A percentile compares a stretch with the other conserved stretches of the same genome.
Evolutionary conservation across 805 yeast genomes (phyloP).

Genomic region (Brettanomyces naardenensis): DNA sequence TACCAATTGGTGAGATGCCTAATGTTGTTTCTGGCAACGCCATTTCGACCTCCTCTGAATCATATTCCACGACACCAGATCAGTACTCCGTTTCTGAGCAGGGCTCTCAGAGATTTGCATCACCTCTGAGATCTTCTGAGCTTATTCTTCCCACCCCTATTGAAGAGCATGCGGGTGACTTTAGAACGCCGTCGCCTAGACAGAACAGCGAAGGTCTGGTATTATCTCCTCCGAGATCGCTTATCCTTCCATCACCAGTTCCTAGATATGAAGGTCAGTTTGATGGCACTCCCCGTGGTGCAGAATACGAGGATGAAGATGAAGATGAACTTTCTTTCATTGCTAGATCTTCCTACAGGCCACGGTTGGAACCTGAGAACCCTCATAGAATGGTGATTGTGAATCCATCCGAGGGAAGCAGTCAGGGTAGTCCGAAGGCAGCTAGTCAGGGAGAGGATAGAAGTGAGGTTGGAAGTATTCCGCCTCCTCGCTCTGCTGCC

Average conservation of each 20-base stretch:
- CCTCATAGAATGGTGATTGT: constrained; percentile 18
- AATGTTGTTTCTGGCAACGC: too few relatives aligned
- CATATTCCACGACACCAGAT: too few relatives aligned
- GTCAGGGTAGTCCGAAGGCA: background rate
- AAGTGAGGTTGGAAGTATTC: background rate
- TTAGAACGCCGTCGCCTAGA: background rate
- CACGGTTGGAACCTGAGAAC: constrained; percentile 19
- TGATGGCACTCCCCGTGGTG: background rate
- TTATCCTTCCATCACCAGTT: background rate
- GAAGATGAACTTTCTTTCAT: constrained; percentile 2
- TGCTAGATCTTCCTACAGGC: constrained; percentile 23
- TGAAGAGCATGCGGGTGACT: background rate
- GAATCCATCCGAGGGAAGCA: constrained; percentile 12
- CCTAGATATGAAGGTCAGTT: background rate
- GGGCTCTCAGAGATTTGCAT: too few relatives aligned
- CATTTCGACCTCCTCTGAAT: too few relatives aligned
- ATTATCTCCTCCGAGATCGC: constrained; percentile 1
- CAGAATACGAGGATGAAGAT: background rate
- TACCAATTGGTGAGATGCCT: too few relatives aligned
- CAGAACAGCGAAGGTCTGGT: background rate
- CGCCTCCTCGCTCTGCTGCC: background rate
- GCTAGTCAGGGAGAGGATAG: too few relatives aligned
- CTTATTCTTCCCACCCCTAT: constrained; percentile 3
- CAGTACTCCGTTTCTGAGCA: too few relatives aligned
- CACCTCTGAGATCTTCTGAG: background rate